These are phyloP conservation scores for Sporothrix schenckii DNA, from an alignment of 2,329 filamentous ascomycete genomes.

Conservation along the genomic window DNA sequence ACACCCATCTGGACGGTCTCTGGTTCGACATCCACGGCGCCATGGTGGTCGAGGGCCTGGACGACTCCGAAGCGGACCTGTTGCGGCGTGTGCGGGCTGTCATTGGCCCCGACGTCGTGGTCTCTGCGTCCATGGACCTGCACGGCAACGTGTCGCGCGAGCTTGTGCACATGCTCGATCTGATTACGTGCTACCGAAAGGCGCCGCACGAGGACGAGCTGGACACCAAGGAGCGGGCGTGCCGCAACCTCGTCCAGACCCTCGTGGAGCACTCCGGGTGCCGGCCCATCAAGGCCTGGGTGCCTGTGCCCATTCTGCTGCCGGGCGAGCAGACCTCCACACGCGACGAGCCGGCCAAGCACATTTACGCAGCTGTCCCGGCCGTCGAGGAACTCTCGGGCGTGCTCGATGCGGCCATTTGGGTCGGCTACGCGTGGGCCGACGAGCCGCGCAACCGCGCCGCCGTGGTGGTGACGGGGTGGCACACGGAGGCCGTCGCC, in stretches of 20 bases:
- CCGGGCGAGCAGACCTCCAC: slow-evolving; percentile 61
- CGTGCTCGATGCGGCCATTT: slow-evolving; percentile 56
- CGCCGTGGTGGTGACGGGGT: slow-evolving; percentile 55
- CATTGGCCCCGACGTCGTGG: slow-evolving; percentile 51
- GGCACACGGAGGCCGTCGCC: slow-evolving; percentile 48
- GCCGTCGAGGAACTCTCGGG: slow-evolving; percentile 47
- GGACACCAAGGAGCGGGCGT: slow-evolving; percentile 56
- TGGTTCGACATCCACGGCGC: slow-evolving; percentile 62
- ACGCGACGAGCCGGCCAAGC: slow-evolving; percentile 54
- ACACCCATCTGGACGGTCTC: slow-evolving; percentile 49
- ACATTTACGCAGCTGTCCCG: slow-evolving; percentile 54
- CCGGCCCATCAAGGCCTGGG: slow-evolving; percentile 56
- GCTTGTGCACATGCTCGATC: slow-evolving; percentile 53
- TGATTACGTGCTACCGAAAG: slow-evolving; percentile 58
- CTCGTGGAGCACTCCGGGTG: slow-evolving; percentile 37
- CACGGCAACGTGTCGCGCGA: slow-evolving; percentile 58
- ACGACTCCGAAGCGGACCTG: slow-evolving; percentile 54
- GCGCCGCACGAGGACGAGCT: slow-evolving; percentile 56
- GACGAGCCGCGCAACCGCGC: slow-evolving; percentile 58
- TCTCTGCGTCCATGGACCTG: slow-evolving; percentile 60
- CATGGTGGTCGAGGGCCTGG: slow-evolving; percentile 56
- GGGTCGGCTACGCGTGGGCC: slow-evolving; percentile 61
- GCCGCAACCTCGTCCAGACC: slow-evolving; percentile 51
- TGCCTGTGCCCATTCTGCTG: slow-evolving; percentile 55
- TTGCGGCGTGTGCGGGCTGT: slow-evolving; percentile 50